A percentile compares a stretch with the other conserved stretches of the same genome.
phyloP scores from a whole-genome alignment of 257 asterid species.

The Lycium barbarum region DNA sequence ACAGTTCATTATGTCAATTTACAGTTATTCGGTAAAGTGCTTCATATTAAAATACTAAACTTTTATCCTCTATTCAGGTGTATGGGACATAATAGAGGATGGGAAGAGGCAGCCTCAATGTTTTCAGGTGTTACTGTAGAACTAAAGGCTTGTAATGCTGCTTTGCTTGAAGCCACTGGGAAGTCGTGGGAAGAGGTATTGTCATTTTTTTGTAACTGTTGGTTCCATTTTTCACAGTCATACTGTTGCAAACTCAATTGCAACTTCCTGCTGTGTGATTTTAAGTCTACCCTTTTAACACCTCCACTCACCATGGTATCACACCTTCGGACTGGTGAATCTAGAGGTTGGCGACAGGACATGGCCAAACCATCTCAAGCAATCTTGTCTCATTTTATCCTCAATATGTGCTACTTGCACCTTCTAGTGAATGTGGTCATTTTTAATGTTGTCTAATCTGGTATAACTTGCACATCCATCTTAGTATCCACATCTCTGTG shows the following conservation, averaged over 20 bases:
- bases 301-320: not conserved
- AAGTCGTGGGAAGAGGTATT: slow-evolving; percentile 90
- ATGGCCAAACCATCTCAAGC: not conserved
- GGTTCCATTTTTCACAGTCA: not conserved
- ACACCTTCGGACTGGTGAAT: not conserved
- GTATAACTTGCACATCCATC: not conserved
- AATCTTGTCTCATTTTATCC: not conserved
- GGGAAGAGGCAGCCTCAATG: slow-evolving; percentile 99
- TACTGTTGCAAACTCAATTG: slow-evolving; percentile 12
- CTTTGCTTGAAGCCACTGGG: slow-evolving; percentile 88
- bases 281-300: not conserved
- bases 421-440: not conserved
- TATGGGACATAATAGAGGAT: slow-evolving; percentile 95
- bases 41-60: not conserved
- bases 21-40: not conserved
- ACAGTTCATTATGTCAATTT: not conserved
- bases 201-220: not conserved
- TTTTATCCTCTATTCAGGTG: slow-evolving; percentile 65
- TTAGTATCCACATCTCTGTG: not conserved
- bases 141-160: slow-evolving; percentile 91
- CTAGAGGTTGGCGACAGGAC: not conserved
- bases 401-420: not conserved
- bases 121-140: slow-evolving; percentile 76
- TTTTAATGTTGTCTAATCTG: not conserved
- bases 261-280: not conserved